Evolutionary conservation across 768 basidiomycete species (phyloP), one percentile per base, ranked within the genome.

Genomic region (Termitomyces sp.): DNA sequence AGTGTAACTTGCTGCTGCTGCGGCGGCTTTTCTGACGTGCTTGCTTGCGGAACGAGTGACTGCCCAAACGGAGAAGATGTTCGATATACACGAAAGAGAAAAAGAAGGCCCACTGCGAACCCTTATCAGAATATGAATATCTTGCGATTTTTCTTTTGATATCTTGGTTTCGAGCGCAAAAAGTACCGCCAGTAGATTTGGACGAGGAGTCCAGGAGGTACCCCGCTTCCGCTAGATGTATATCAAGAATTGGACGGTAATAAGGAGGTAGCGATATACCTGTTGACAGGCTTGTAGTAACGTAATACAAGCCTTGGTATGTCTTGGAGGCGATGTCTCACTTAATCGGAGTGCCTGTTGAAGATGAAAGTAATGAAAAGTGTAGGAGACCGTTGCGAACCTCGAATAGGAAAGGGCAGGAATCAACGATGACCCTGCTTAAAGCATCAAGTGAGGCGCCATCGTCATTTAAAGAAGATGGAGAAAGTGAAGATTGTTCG

Each of bases 21-120:
- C 23, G 21, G 49, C 54, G 21, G 49, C 54, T 30, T 35, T 48
- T 19, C 38, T 41, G 48, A 53, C 8, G 49, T 31, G 21, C 49
- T 60, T 60, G 64, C 30, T 53, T 62, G 59, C 43, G 63, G 63
- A 50, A 61, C 57, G 53, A 80, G 63, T 53, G 71, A 71, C 78
- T 80, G 75, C 70, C 71, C 68, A 76, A 79, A 75, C 51, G 69
- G 66, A 75, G 63, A 66, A 71, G 64, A 68, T 59, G 71, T 77
- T 70, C 70, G 73, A 62, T 65, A 70, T 70, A 70, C 69, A 70
- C 61, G 57, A 68, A 65, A 57, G 66, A 65, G 68, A 67, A 64
- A 68, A 65, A 71, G 73, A 66, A 63, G 65, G 74, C 67, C 75
- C 75, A 73, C 63, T 76, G 78, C 81, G 78, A 81, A 83, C 81